Percentiles rank a stretch among this genome's conserved stretches.
Evolutionary conservation across 2,329 filamentous ascomycete genomes (phyloP).

Genomic region (Parascedosporium putredinis): DNA sequence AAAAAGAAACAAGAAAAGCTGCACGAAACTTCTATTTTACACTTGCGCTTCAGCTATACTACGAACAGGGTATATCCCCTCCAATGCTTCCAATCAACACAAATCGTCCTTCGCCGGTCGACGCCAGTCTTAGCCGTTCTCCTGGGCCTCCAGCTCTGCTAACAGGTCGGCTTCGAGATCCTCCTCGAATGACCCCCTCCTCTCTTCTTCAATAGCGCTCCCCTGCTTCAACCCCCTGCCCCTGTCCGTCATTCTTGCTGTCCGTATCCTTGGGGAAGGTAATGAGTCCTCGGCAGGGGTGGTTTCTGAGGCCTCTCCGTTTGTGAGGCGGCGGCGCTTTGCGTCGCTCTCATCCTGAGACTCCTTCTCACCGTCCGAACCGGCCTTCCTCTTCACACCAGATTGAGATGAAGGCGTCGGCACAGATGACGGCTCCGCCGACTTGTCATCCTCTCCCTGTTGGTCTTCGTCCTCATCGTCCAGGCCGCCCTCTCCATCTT

Average conservation of each 20-base stretch:
- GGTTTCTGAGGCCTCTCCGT: constrained; percentile 4
- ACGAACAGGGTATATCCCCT: constrained; percentile 1
- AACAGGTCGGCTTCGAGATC: constrained; percentile 24
- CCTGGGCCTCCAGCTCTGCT: constrained; percentile 41
- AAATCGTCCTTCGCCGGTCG: not conserved
- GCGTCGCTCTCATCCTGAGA: too few relatives aligned
- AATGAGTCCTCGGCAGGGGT: not conserved
- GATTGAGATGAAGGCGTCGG: constrained; percentile 14
- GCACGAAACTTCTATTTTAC: not conserved
- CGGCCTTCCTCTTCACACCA: constrained; percentile 17
- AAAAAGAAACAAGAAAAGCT: not conserved
- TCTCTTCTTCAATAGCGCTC: constrained; percentile 31
- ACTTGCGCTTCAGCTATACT: too few relatives aligned
- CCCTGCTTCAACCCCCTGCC: constrained; percentile 27
- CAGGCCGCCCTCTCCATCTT: constrained; percentile 9
- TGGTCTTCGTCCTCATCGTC: constrained; percentile 12
- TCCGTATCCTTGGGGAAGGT: constrained; percentile 22
- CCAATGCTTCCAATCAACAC: not conserved
- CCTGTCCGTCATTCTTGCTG: constrained; percentile 17
- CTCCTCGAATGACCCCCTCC: constrained; percentile 16
- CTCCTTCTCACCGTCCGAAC: constrained; percentile 24
- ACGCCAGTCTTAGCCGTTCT: constrained; percentile 6
- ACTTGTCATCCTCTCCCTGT: constrained; percentile 10
- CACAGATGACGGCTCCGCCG: constrained; percentile 8
- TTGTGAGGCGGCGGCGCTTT: constrained; percentile 40